These are phyloP conservation scores for Coniophora puteana DNA, from an alignment of 1,284 basidiomycete species.

Conservation along the genomic window DNA sequence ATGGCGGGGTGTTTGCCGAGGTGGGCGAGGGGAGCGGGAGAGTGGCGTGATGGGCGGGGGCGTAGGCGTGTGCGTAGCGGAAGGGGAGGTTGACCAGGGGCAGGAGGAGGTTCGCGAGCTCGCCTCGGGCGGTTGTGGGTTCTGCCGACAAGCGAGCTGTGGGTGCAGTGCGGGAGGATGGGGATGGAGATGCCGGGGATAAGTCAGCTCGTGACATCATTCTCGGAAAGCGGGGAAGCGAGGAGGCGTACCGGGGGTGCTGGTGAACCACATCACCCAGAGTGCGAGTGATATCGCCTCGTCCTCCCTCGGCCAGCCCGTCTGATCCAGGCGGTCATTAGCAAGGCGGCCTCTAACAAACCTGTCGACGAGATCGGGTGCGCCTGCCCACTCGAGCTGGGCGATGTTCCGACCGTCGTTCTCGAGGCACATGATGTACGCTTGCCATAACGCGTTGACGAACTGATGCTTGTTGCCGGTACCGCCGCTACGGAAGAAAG, in stretches of 20 bases:
- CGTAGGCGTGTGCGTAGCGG: constrained; percentile 54
- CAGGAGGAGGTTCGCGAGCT: constrained; percentile 47
- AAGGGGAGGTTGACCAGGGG: constrained; percentile 40
- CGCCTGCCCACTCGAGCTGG: constrained; percentile 53
- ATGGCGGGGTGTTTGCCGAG: constrained; percentile 12
- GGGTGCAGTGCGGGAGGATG: constrained; percentile 3
- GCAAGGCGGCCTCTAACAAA: constrained; percentile 45
- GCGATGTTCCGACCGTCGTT: constrained; percentile 71
- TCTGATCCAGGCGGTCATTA: constrained; percentile 27
- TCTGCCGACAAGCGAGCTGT: constrained; percentile 48
- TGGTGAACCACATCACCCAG: constrained; percentile 64
- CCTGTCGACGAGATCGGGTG: constrained; percentile 41
- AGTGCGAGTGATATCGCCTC: constrained; percentile 47
- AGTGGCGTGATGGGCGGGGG: constrained; percentile 56
- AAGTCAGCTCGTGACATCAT: background rate
- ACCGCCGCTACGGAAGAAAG: constrained; percentile 35
- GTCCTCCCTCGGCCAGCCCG: constrained; percentile 58
- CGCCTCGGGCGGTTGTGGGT: constrained; percentile 32
- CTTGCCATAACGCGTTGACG: constrained; percentile 40
- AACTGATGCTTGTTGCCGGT: constrained; percentile 37
- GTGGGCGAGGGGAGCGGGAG: constrained; percentile 38
- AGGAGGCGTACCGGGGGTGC: constrained; percentile 37
- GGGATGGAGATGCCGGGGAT: background rate
- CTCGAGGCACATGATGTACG: constrained; percentile 67
- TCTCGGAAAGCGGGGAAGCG: background rate